phyloP scores from a whole-genome alignment of 208 protist genomes.

The Perkinsela sp. region DNA sequence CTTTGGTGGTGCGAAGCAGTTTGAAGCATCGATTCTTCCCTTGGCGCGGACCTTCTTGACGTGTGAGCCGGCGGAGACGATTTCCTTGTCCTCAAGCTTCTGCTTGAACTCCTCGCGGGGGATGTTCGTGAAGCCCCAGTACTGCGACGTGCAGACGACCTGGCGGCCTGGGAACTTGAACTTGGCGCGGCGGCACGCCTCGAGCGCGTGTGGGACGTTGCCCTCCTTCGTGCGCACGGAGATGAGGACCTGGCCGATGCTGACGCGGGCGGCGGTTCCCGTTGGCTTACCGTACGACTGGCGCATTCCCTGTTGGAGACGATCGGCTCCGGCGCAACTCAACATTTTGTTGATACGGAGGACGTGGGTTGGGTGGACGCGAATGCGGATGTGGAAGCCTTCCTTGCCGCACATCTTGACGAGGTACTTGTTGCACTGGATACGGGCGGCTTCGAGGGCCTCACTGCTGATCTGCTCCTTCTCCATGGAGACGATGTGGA shows the following conservation, averaged over 20 bases:
- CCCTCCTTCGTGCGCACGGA: constrained; percentile 74
- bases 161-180: constrained; percentile 28
- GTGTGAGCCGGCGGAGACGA: constrained; percentile 8
- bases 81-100: constrained; percentile 28
- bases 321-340: constrained; percentile 96
- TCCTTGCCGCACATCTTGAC: constrained; percentile 87
- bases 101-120: constrained; percentile 32
- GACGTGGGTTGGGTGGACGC: constrained; percentile 95
- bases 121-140: constrained; percentile 51
- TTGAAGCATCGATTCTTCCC: constrained; percentile 34
- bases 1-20: constrained; percentile 16
- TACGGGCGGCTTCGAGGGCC: constrained; percentile 95
- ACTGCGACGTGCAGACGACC: constrained; percentile 39
- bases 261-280: constrained; percentile 80
- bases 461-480: constrained; percentile 93
- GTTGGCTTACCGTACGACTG: constrained; percentile 88
- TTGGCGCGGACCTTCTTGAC: constrained; percentile 31
- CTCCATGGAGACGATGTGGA: constrained; percentile 91
- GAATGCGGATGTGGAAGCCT: constrained; percentile 91
- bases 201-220: constrained; percentile 21
- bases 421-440: constrained; percentile 98
- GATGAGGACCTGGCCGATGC: constrained; percentile 86
- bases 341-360: constrained; percentile 99
- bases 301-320: constrained; percentile 94
- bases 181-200: constrained; percentile 46